Conservation (phyloP, 2,329 filamentous ascomycete genomes). For the Fusarium proliferatum region DNA sequence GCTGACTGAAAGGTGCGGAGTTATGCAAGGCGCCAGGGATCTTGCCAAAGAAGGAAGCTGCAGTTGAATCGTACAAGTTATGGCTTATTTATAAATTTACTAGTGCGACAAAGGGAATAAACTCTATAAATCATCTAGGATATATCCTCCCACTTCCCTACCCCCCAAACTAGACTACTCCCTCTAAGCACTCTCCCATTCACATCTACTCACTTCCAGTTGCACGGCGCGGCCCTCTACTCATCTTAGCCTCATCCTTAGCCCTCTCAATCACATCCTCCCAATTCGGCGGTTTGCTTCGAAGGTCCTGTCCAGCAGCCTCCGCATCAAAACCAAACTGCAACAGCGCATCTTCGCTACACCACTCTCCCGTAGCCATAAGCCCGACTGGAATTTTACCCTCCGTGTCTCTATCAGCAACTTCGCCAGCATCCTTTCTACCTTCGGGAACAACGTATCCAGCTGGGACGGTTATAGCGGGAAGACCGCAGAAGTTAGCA, state of each 20-base stretch:
- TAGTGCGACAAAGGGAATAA: neutral
- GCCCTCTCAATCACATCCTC: conserved; percentile 32
- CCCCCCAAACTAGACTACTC: neutral
- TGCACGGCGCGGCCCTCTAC: neutral
- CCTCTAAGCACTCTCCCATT: neutral
- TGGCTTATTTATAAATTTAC: neutral
- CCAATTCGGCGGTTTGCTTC: conserved; percentile 33
- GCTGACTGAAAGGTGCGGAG: conserved; percentile 11
- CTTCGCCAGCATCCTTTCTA: conserved; percentile 42
- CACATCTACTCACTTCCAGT: neutral
- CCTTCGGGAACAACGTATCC: conserved; percentile 57
- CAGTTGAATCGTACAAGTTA: neutral
- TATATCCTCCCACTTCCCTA: conserved; percentile 9
- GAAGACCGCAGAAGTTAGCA: conserved; percentile 62
- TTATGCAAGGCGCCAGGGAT: neutral
- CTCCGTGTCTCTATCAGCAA: conserved; percentile 47
- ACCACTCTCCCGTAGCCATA: conserved; percentile 68
- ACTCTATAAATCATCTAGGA: conserved; percentile 11
- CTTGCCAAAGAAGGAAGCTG: neutral
- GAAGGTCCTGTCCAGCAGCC: conserved; percentile 45
- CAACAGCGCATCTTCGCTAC: conserved; percentile 60
- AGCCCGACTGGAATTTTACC: conserved; percentile 63
- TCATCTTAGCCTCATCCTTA: conserved; percentile 6
- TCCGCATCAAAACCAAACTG: conserved; percentile 62
- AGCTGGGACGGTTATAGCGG: conserved; percentile 57